Evolutionary conservation across 108 stramenopile species (phyloP).

Genomic region (Aureococcus anophagefferens): DNA sequence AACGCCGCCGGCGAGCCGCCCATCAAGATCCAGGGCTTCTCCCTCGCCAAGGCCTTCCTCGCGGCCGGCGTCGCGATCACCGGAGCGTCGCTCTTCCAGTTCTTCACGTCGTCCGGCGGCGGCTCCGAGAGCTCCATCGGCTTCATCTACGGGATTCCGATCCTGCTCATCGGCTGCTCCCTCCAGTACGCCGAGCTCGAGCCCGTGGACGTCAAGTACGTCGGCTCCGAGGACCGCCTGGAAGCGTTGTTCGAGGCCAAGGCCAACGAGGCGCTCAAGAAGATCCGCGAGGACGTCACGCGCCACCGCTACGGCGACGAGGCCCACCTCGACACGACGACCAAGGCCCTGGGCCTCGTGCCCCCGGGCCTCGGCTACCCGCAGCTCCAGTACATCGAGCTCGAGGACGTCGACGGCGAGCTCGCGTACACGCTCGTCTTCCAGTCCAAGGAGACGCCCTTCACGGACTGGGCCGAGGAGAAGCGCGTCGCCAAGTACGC

Average conservation of each 20-base stretch:
- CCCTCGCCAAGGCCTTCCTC: constrained; percentile 80
- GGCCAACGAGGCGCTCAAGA: constrained; percentile 73
- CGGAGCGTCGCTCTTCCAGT: constrained; percentile 70
- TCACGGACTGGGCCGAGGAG: constrained; percentile 92
- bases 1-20: constrained; percentile 91
- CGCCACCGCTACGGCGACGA: constrained; percentile 95
- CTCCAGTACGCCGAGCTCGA: constrained; percentile 93
- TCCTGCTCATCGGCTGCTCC: constrained; percentile 80
- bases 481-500: constrained; percentile 78
- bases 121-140: constrained; percentile 78
- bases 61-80: constrained; percentile 65
- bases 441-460: constrained; percentile 83
- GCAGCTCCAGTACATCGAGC: constrained; percentile 74
- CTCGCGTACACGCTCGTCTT: constrained; percentile 80
- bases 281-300: constrained; percentile 92
- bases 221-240: not conserved
- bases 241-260: constrained; percentile 58
- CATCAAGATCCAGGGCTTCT: constrained; percentile 94
- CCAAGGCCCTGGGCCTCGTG: constrained; percentile 84
- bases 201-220: constrained; percentile 53
- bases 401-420: constrained; percentile 58
- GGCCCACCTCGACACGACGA: constrained; percentile 92
- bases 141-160: constrained; percentile 93
- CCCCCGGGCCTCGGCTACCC: constrained; percentile 87
- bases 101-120: constrained; percentile 65